phyloP scores from a whole-genome alignment of 140 eudicot genomes.

The Flaveria floridana region DNA sequence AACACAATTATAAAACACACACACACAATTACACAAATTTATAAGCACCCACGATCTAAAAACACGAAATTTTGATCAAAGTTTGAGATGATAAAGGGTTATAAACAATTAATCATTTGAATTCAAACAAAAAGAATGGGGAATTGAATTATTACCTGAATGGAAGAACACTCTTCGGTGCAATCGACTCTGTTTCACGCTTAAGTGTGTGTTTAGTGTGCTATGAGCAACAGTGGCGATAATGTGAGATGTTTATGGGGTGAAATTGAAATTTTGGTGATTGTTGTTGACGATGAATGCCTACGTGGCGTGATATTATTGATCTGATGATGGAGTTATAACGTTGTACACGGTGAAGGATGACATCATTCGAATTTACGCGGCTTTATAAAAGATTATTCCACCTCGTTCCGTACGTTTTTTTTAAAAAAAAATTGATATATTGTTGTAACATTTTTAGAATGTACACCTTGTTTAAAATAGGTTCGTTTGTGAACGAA shows the following conservation, averaged over 20 bases:
- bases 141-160: not conserved
- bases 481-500: too few relatives aligned
- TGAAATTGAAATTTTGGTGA: not conserved
- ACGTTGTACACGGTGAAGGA: not conserved
- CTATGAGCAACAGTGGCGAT: too few relatives aligned
- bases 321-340: not conserved
- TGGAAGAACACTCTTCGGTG: too few relatives aligned
- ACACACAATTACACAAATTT: too few relatives aligned
- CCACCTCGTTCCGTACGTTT: not conserved
- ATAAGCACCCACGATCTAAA: too few relatives aligned
- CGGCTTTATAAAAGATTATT: not conserved
- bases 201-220: not conserved
- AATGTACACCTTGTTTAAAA: too few relatives aligned
- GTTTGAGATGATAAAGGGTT: too few relatives aligned
- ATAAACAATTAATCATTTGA: too few relatives aligned
- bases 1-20: too few relatives aligned
- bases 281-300: not conserved
- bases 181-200: not conserved
- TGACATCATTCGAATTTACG: not conserved
- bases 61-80: too few relatives aligned
- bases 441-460: not conserved
- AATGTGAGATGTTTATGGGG: not conserved
- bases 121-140: not conserved
- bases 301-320: slow-evolving; percentile 6
- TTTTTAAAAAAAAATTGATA: not conserved